Evolutionary conservation across 768 basidiomycete genomes (phyloP), one percentile per base, ranked within the genome.

Genomic region (Boletales sp.): DNA sequence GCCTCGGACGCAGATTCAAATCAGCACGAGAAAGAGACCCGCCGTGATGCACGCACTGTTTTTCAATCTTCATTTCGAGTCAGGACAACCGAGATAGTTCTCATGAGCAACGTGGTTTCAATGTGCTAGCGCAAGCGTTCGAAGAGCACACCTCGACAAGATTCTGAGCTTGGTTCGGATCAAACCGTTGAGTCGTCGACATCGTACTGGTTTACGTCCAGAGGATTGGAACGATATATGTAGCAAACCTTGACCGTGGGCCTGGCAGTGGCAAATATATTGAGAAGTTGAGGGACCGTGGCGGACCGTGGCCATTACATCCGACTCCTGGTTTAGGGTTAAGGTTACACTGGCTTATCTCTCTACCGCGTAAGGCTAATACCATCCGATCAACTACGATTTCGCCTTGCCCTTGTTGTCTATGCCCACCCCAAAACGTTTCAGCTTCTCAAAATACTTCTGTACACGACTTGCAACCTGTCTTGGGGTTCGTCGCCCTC

Each of bases 81-180:
- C 41, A 40, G 34, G 51, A 36, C 40, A 28, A 46, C 42, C 40
- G 34, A 41, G 36, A 28, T 28, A 28, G 13, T 47, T 60, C 48
- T 35, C 33, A 53, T 61, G 50, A 47, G 41, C 38, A 57, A 59
- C 60, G 53, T 63, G 62, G 42, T 40, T 48, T 56, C 51, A 51
- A 51, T 50, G 55, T 46, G 53, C 47, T 19, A 46, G 34, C 25
- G 45, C 37, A 49, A 49, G 31, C 39, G 19, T 38, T 37, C 25
- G 15, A 46, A 55, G 39, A 18, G 65, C 79, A 57, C 64, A 91
- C 90, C 82, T 97, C 93, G 55, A 82, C 73, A 60, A 85, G 77
- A 75, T 97, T 97, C 70, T 94, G 89, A n/a, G 93, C 91, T 52
- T 82, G 88, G 59, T 93, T 81, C 35, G 94, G 83, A 70, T 96